These are phyloP conservation scores for Beauveria asiatica DNA, from an alignment of 2,329 filamentous ascomycete genomes.

Conservation along the genomic window DNA sequence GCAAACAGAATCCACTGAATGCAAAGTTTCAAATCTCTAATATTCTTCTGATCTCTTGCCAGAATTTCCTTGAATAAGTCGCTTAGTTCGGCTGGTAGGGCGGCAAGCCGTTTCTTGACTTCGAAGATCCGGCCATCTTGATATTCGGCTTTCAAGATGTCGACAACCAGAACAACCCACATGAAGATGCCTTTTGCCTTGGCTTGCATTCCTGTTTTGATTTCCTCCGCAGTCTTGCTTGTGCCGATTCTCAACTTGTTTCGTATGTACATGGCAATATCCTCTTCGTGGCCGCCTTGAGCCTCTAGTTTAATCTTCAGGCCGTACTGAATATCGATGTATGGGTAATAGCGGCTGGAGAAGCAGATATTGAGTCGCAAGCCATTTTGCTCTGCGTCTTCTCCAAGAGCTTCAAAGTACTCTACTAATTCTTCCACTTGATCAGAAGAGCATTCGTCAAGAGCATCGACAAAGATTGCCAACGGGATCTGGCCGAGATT, in stretches of 20 bases:
- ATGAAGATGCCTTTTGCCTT: constrained; percentile 36
- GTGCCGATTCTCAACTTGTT: constrained; percentile 7
- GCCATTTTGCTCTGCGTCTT: constrained; percentile 13
- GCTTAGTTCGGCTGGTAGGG: constrained; percentile 31
- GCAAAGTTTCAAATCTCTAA: constrained; percentile 33
- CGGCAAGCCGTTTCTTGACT: constrained; percentile 21
- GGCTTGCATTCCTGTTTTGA: constrained; percentile 19
- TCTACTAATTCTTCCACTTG: constrained; percentile 33
- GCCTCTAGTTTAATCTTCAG: constrained; percentile 20
- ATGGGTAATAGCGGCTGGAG: constrained; percentile 40
- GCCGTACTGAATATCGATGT: constrained; percentile 25
- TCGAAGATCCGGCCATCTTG: constrained; percentile 17
- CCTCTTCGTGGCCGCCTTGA: constrained; percentile 17
- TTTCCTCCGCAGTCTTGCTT: rapidly evolving
- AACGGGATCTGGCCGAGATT: neutral
- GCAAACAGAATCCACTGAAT: constrained; percentile 46
- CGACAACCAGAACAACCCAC: constrained; percentile 32
- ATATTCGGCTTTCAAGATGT: constrained; percentile 29
- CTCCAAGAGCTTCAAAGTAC: constrained; percentile 30
- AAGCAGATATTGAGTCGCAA: constrained; percentile 29
- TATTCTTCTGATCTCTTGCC: constrained; percentile 33
- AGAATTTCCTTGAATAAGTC: constrained; percentile 45
- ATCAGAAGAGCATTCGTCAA: constrained; percentile 39
- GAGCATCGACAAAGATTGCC: constrained; percentile 30
- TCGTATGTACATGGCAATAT: constrained; percentile 19